Evolutionary conservation across 139 green algal genomes (phyloP).

Genomic region (Chlamydomonas schloesseri): DNA sequence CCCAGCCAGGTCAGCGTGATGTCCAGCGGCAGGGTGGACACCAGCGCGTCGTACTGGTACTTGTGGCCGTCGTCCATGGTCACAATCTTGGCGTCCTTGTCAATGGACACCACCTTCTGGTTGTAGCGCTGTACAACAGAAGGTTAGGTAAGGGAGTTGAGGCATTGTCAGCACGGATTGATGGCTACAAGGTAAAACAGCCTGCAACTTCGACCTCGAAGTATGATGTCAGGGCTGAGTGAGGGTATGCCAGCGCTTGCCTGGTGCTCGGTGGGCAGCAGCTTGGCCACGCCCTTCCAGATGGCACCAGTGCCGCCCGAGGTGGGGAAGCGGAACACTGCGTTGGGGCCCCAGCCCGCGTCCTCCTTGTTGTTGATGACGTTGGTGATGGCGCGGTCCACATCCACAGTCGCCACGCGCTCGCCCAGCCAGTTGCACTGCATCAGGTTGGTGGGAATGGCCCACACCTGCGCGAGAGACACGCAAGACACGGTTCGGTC

Average conservation of each 20-base stretch:
- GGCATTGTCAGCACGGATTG: too few species aligned
- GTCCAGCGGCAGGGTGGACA: conserved; percentile 91
- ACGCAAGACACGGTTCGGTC: too few species aligned
- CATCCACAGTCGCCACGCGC: conserved; percentile 91
- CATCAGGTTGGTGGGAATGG: conserved; percentile 85
- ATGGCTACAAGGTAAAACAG: too few species aligned
- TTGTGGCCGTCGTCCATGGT: conserved; percentile 61
- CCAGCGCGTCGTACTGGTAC: conserved; percentile 72
- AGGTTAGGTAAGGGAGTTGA: too few species aligned
- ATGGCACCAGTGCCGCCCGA: conserved; percentile 90
- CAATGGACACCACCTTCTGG: conserved; percentile 70
- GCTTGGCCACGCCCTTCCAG: conserved; percentile 88
- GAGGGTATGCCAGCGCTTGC: conserved; percentile 14
- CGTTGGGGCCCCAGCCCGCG: conserved; percentile 92
- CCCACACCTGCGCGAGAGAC: conserved; percentile 76
- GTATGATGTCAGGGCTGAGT: too few species aligned
- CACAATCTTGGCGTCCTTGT: conserved; percentile 78
- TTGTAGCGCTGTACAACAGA: conserved; percentile 66
- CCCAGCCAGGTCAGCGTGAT: conserved; percentile 78
- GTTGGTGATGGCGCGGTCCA: conserved; percentile 86
- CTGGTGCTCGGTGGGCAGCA: conserved; percentile 84
- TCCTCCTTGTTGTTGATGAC: conserved; percentile 92
- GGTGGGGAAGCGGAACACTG: conserved; percentile 91
- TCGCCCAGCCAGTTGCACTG: conserved; percentile 95
- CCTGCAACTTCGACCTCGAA: too few species aligned